Base-by-base conservation (phyloP, 2,329 filamentous ascomycete species). In the Exophiala sideris region DNA sequence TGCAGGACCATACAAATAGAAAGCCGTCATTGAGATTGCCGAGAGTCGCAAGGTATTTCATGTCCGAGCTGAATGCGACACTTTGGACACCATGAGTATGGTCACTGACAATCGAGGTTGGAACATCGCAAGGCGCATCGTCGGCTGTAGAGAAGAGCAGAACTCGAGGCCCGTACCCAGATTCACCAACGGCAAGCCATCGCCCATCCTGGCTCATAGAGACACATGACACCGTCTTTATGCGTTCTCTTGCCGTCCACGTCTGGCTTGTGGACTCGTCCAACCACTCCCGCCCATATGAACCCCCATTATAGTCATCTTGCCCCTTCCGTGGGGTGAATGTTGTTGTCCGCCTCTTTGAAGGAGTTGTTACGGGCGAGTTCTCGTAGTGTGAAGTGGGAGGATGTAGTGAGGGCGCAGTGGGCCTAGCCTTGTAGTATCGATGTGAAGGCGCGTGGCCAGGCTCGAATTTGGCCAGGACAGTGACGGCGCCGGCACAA, bases 11-110 rank as follows among this genome's bases (percentile, higher is more conserved):
- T 24, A 97, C 80, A 68, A 92, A 95, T 16, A 99, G 78, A 67
- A 95, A 97, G 1, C 92, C 92, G 71, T 99, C 94, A 68, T 96
- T 96, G 51, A 88, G 82, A 14, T 87, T 83, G 24, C 94, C 94
- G 10, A 99, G 78, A 16, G 91, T 95, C 2, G 94, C 94, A 33
- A 99, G 79, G 70, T 87, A 95, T 60, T 82, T 86, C 10, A 88
- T 89, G 69, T 96, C 89, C 1, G 86, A 80, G 57, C 91, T 96
- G 80, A 95, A 99, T 2, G 91, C 87, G 33, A 99, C 83, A 34
- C 88, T 88, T 54, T 85, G 87, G 32, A 99, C 90, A 5, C 94
- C 94, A 70, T 89, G 95, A 1, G 84, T 86, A 71, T 99, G 94
- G 67, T 99, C 94, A 50, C 84, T 88, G 52, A 99, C 82, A 34